These are phyloP conservation scores for Sugiyamaella mastotermitis DNA, from an alignment of 805 yeast species.

Conservation along the genomic window DNA sequence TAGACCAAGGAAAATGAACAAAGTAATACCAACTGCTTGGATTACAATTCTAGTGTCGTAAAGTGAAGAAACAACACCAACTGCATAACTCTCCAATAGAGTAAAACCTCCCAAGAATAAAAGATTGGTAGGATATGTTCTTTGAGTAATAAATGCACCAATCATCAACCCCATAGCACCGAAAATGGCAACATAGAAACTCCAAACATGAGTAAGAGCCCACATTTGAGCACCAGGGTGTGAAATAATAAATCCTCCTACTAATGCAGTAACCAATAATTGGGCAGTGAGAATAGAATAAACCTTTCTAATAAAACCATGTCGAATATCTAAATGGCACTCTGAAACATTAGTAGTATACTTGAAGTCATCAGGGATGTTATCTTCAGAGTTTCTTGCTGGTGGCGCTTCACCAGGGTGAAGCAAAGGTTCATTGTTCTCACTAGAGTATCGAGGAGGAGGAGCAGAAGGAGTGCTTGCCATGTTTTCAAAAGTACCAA, in stretches of 20 bases:
- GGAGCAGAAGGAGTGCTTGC: conserved; percentile 9
- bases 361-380: conserved; percentile 63
- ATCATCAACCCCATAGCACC: conserved; percentile 62
- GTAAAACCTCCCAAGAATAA: conserved; percentile 62
- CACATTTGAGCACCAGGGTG: conserved; percentile 44
- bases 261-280: conserved; percentile 52
- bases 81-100: conserved; percentile 61
- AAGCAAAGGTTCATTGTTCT: conserved; percentile 13
- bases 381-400: conserved; percentile 16
- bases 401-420: conserved; percentile 19
- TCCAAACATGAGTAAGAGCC: conserved; percentile 54
- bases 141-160: conserved; percentile 56
- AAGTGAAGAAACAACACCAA: conserved; percentile 61
- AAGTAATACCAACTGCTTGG: conserved; percentile 65
- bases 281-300: conserved; percentile 66
- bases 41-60: conserved; percentile 59
- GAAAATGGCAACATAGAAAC: conserved; percentile 47
- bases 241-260: conserved; percentile 46
- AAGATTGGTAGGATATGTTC: conserved; percentile 63
- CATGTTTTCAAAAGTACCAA: too few species aligned
- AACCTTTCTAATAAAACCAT: conserved; percentile 71
- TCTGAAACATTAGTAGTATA: conserved; percentile 71
- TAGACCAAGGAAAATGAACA: conserved; percentile 67
- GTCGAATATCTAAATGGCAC: conserved; percentile 70
- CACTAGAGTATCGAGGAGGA: conserved; percentile 6